A percentile compares a stretch with the other conserved stretches of the same genome.
Evolutionary conservation across 2,329 filamentous ascomycete genomes (phyloP).

Genomic region (Cladosporium sp.): DNA sequence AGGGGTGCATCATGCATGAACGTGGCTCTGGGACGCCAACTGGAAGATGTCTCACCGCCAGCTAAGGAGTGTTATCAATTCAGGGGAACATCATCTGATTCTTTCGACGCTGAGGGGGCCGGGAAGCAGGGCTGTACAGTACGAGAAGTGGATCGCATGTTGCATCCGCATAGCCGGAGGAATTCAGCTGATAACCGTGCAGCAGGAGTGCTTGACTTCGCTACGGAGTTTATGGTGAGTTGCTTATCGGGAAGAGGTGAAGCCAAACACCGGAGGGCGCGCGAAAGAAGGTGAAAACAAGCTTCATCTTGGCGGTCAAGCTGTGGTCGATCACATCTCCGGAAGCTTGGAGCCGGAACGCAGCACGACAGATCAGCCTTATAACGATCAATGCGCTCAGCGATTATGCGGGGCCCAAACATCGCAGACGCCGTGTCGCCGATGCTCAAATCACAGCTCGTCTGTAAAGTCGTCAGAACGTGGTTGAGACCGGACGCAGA

Average conservation of each 20-base stretch:
- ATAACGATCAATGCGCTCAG: background rate
- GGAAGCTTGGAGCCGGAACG: conserved; percentile 3
- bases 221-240: background rate
- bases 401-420: background rate
- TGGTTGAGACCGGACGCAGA: background rate
- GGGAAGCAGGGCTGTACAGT: background rate
- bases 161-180: background rate
- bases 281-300: conserved; percentile 7
- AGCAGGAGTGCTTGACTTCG: background rate
- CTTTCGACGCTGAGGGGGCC: background rate
- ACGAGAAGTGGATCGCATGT: background rate
- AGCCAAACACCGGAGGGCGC: background rate
- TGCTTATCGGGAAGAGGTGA: conserved; percentile 1
- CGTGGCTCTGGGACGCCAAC: background rate
- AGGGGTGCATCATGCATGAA: conserved; percentile 4
- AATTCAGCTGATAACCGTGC: background rate
- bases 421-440: background rate
- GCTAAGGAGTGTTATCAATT: background rate
- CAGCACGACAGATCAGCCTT: background rate
- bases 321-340: conserved; percentile 6
- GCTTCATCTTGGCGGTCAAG: background rate
- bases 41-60: conserved; percentile 5
- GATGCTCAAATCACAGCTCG: background rate
- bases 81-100: conserved; percentile 4
- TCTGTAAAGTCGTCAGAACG: background rate